These are phyloP conservation scores for Diaporthe humulicola DNA, from an alignment of 2,329 filamentous ascomycete genomes.

Conservation along the genomic window DNA sequence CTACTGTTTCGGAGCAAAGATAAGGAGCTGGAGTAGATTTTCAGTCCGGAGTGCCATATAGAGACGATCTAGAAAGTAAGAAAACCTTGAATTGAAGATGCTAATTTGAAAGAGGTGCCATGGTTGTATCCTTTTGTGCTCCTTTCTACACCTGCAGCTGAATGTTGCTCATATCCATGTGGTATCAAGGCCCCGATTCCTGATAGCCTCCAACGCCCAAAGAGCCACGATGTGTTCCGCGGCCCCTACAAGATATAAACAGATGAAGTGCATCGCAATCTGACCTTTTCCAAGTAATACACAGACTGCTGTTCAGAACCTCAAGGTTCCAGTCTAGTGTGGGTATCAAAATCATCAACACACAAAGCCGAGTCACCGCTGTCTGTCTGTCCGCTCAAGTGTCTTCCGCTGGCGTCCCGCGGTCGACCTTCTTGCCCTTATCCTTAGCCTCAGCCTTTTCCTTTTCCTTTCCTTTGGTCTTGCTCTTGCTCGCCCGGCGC, in stretches of 20 bases:
- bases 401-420: neutral
- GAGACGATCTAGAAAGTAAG: neutral
- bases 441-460: neutral
- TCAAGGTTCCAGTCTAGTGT: neutral
- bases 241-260: neutral
- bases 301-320: neutral
- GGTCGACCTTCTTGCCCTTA: neutral
- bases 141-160: neutral
- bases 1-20: constrained; percentile 21
- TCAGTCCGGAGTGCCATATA: constrained; percentile 19
- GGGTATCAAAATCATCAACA: constrained; percentile 20
- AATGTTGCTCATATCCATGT: neutral
- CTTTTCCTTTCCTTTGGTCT: neutral
- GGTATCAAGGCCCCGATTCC: neutral
- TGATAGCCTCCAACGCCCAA: neutral
- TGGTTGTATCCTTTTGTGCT: neutral
- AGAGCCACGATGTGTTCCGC: neutral
- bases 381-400: neutral
- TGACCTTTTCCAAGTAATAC: neutral
- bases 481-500: constrained; percentile 13
- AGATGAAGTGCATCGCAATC: neutral
- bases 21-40: constrained; percentile 31
- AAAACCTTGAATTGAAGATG: neutral
- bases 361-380: neutral
- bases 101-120: neutral